Conservation (phyloP, 2,329 filamentous ascomycete species). For the Coniosporium tulheliwenetii region DNA sequence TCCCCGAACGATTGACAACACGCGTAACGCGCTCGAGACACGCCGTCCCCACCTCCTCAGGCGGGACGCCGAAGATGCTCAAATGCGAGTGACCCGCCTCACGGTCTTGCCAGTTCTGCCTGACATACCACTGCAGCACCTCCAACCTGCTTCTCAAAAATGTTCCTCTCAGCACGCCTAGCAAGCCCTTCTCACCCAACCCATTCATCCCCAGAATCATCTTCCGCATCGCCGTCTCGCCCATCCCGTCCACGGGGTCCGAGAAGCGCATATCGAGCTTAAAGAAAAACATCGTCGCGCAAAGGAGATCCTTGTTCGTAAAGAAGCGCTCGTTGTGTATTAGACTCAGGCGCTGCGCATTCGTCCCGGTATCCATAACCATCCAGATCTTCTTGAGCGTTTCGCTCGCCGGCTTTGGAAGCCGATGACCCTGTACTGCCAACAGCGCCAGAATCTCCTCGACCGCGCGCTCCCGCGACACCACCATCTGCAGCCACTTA, state of each 20-base stretch:
- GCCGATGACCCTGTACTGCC: constrained; percentile 39
- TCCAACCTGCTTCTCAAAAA: constrained; percentile 35
- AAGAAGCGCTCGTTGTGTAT: constrained; percentile 39
- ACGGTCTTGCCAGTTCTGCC: constrained; percentile 35
- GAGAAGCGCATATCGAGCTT: constrained; percentile 59
- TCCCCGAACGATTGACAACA: background rate
- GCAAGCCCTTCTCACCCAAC: constrained; percentile 34
- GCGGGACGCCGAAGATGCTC: constrained; percentile 35
- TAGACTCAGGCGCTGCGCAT: constrained; percentile 35
- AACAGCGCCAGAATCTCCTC: constrained; percentile 49
- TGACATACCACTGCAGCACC: constrained; percentile 39
- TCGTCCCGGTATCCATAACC: constrained; percentile 50
- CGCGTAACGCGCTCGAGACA: constrained; percentile 36
- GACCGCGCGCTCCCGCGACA: constrained; percentile 39
- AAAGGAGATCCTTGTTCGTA: constrained; percentile 43
- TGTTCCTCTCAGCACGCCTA: constrained; percentile 42
- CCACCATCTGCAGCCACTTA: constrained; percentile 52
- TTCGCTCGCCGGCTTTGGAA: constrained; percentile 24
- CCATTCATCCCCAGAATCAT: constrained; percentile 37
- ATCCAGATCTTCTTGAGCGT: constrained; percentile 57
- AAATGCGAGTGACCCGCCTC: constrained; percentile 3
- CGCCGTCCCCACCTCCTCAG: constrained; percentile 34
- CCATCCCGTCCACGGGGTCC: constrained; percentile 42
- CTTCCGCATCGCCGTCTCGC: constrained; percentile 14
- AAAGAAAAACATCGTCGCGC: constrained; percentile 48